phyloP scores from a whole-genome alignment of 2,329 filamentous ascomycete species.

The Venturiaceae sp. region DNA sequence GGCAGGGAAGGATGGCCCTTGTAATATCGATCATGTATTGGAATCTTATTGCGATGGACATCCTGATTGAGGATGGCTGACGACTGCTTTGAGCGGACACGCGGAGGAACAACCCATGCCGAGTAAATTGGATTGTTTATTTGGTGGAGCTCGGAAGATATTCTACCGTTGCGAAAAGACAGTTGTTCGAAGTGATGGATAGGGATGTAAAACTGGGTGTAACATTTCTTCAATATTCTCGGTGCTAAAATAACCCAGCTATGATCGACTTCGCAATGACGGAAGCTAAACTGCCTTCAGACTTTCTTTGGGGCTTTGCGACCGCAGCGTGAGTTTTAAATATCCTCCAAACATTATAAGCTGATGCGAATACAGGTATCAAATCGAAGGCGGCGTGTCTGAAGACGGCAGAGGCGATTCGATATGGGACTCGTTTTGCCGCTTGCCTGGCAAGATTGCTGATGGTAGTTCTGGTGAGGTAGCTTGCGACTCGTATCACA shows the following conservation, averaged over 20 bases:
- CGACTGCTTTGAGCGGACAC: background rate
- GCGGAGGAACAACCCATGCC: background rate
- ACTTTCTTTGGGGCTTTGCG: slow-evolving; percentile 31
- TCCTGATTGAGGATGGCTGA: background rate
- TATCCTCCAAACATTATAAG: background rate
- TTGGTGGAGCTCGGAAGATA: background rate
- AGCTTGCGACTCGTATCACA: slow-evolving; percentile 82
- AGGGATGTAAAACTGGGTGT: background rate
- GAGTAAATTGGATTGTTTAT: background rate
- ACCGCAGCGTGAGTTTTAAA: slow-evolving; percentile 24
- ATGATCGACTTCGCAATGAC: background rate
- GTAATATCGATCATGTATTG: too few relatives aligned
- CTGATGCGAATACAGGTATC: slow-evolving; percentile 51
- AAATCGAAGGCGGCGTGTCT: slow-evolving; percentile 69
- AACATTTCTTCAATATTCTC: too few relatives aligned
- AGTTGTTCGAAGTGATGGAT: background rate
- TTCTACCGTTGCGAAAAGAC: background rate
- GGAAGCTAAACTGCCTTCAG: slow-evolving; percentile 20
- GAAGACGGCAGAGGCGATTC: slow-evolving; percentile 71
- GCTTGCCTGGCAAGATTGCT: slow-evolving; percentile 71
- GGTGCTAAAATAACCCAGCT: background rate
- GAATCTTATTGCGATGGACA: background rate
- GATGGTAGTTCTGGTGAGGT: slow-evolving; percentile 64
- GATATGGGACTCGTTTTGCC: slow-evolving; percentile 88
- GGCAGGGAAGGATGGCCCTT: background rate